Evolutionary conservation across 2,329 filamentous ascomycete species (phyloP).

Genomic region (Magnaporthiopsis incrustans): DNA sequence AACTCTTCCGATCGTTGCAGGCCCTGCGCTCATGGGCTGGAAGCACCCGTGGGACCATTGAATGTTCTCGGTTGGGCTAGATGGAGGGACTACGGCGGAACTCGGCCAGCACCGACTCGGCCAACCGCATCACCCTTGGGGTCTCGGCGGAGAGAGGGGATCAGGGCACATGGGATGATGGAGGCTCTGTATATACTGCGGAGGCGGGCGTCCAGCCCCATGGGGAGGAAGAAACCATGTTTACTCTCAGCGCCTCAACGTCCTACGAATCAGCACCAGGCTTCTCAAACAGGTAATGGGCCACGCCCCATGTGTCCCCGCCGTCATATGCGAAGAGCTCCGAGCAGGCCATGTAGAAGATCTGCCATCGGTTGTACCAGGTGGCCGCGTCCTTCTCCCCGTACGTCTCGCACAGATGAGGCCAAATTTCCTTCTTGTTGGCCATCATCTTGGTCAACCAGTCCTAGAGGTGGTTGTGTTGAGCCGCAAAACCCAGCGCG

Average conservation of each 20-base stretch:
- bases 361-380: conserved; percentile 65
- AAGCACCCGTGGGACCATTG: conserved; percentile 97
- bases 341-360: conserved; percentile 65
- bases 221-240: not conserved
- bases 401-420: conserved; percentile 56
- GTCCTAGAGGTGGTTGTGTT: conserved; percentile 28
- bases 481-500: no score
- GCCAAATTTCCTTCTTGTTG: conserved; percentile 54
- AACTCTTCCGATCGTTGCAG: conserved; percentile 26
- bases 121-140: not conserved
- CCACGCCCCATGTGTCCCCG: conserved; percentile 61
- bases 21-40: conserved; percentile 76
- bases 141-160: not conserved
- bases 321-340: conserved; percentile 59
- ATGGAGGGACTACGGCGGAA: not conserved
- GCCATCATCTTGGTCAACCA: conserved; percentile 54
- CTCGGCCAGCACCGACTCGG: not conserved
- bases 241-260: not conserved
- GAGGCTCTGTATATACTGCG: conserved; percentile 3
- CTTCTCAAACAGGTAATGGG: conserved; percentile 61
- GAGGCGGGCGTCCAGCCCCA: not conserved
- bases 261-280: conserved; percentile 11
- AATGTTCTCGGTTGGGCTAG: conserved; percentile 17
- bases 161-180: not conserved
- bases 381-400: conserved; percentile 47